Base-by-base conservation (phyloP, 75 land plant species). In the Adiantum capillusveneris region DNA sequence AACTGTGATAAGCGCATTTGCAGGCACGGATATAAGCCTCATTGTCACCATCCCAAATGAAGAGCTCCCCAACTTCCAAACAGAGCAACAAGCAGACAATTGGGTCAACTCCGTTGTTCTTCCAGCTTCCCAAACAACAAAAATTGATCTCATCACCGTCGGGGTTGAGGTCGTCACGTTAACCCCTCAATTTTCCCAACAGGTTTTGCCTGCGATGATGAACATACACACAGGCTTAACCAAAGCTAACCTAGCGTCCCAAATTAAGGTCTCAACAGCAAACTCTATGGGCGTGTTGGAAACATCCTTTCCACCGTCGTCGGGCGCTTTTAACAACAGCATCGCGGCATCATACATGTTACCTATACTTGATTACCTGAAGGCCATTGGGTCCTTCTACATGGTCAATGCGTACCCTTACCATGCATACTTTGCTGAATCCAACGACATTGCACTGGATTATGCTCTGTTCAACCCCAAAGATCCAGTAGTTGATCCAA, bases 401-500 rank as follows among this genome's bases (percentile, higher is more conserved):
- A 65, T 72, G 75, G 37, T 72, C 44, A 72, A 72, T 25, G 63
- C 62, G 12, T 72, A 72, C 28, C 75, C 75, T 1, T 72, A 36
- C 57, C 51, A 42, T 14, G 44, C 63, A 0, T 72, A 72, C 57
- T 7, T 19, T 9, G 36, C 25, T 18, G 31, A 57, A 25, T 20
- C 48, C 28, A 13, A 34, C 18, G 36, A 25, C 51, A 44, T 69
- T 11, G 51, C 72, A 26, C 28, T 71, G 1, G 56, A 66, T 55
- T 72, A 64, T 31, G 75, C 75, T 0, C 57, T 72, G 12, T 58
- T 59, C 29, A 6, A 53, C 20, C 24, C 50, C 21, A 45, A 14
- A 14, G 18, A 74, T 43, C 75, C 69, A 42, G 77, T 84, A 50
- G 76, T 78, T 31, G 92, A 87, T 62, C 69, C 84, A 37, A 73